Evolutionary conservation across 805 yeast species (phyloP).

Genomic region (Wickerhamomyces xylosicus): DNA sequence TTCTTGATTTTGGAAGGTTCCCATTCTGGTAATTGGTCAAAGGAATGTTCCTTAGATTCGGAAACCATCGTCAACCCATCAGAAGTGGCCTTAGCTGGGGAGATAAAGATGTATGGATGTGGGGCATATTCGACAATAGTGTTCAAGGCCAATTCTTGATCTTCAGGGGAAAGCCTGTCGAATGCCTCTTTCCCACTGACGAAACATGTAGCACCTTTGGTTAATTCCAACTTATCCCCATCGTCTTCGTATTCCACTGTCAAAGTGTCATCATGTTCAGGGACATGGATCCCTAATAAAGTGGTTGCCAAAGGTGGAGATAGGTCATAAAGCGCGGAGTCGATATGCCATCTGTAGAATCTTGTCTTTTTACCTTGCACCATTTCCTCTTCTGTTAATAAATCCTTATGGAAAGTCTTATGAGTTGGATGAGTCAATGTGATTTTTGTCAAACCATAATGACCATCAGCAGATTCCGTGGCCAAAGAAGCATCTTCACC

Average conservation of each 20-base stretch:
- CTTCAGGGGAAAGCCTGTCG: slow-evolving; percentile 53
- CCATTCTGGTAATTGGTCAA: slow-evolving; percentile 75
- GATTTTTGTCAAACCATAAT: slow-evolving; percentile 43
- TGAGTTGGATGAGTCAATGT: slow-evolving; percentile 77
- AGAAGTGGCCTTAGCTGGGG: slow-evolving; percentile 70
- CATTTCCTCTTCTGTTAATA: slow-evolving; percentile 54
- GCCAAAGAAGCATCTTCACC: slow-evolving; percentile 13
- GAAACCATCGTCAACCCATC: slow-evolving; percentile 83
- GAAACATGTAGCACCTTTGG: slow-evolving; percentile 86
- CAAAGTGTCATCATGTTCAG: slow-evolving; percentile 53
- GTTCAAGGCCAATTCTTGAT: slow-evolving; percentile 60
- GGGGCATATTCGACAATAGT: slow-evolving; percentile 88
- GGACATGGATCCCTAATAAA: slow-evolving; percentile 72
- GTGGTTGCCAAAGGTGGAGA: slow-evolving; percentile 86
- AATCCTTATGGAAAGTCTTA: slow-evolving; percentile 63
- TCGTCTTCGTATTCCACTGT: slow-evolving; percentile 57
- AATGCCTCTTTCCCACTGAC: slow-evolving; percentile 79
- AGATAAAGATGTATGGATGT: slow-evolving; percentile 81
- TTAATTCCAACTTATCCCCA: slow-evolving; percentile 51
- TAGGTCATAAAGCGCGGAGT: slow-evolving; percentile 77
- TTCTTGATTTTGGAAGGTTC: slow-evolving; percentile 67
- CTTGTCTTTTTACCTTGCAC: slow-evolving; percentile 50
- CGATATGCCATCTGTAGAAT: slow-evolving; percentile 91
- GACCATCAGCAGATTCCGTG: slow-evolving; percentile 28
- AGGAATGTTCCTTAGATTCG: slow-evolving; percentile 60